A percentile compares a stretch with the other conserved stretches of the same genome.
Evolutionary conservation across 2,329 filamentous ascomycete species (phyloP).

Genomic region (Aspergillus hiratsukae): DNA sequence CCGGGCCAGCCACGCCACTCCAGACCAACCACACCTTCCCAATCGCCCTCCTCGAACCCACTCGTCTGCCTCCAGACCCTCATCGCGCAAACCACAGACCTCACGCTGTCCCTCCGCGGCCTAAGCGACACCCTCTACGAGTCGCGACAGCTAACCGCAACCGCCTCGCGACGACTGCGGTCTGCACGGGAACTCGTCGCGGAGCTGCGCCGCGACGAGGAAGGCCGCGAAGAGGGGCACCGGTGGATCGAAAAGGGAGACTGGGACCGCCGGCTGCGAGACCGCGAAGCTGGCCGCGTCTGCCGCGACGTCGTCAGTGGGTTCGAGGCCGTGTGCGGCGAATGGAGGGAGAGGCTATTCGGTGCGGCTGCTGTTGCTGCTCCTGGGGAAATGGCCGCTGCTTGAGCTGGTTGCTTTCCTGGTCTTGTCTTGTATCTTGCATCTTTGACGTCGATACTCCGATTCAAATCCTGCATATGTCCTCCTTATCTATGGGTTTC

Average conservation of each 20-base stretch:
- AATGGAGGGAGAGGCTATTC: slow-evolving; percentile 73
- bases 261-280: slow-evolving; percentile 72
- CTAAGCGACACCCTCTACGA: slow-evolving; percentile 91
- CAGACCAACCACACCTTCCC: slow-evolving; percentile 27
- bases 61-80: slow-evolving; percentile 64
- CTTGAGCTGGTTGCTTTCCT: slow-evolving; percentile 13
- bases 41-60: slow-evolving; percentile 36
- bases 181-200: slow-evolving; percentile 79
- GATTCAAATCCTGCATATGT: not conserved
- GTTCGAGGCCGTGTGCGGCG: slow-evolving; percentile 85
- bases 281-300: slow-evolving; percentile 74
- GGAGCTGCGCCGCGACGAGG: slow-evolving; percentile 78
- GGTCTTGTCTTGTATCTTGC: not conserved
- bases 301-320: slow-evolving; percentile 86
- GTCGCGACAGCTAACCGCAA: slow-evolving; percentile 80
- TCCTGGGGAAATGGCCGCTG: slow-evolving; percentile 29
- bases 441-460: not conserved
- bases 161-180: slow-evolving; percentile 72
- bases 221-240: slow-evolving; percentile 75
- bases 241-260: slow-evolving; percentile 75
- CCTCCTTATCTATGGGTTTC: not conserved
- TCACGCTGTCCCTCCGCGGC: slow-evolving; percentile 76
- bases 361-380: slow-evolving; percentile 34
- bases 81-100: slow-evolving; percentile 65
- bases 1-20: slow-evolving; percentile 25